Evolutionary conservation across 768 basidiomycete species (phyloP).

Genomic region (Myochromella boudieri): DNA sequence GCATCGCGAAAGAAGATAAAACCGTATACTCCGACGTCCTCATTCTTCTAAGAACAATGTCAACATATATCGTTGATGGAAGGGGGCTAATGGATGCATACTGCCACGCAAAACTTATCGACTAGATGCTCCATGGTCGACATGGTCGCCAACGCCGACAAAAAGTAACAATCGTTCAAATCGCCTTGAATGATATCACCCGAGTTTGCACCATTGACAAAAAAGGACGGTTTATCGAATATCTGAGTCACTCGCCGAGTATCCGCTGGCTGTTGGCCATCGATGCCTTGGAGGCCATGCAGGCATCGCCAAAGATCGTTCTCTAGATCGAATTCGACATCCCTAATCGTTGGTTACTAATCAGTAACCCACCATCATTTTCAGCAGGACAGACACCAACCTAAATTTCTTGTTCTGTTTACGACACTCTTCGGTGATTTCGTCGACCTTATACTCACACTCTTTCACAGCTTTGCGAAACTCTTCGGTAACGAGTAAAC

Average conservation of each 20-base stretch:
- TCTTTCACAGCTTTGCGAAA: slow-evolving; percentile 42
- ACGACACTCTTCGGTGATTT: slow-evolving; percentile 44
- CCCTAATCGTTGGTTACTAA: neutral
- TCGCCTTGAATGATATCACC: slow-evolving; percentile 49
- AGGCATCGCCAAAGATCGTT: slow-evolving; percentile 37
- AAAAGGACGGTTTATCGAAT: slow-evolving; percentile 52
- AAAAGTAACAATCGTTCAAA: slow-evolving; percentile 54
- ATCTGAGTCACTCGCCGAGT: slow-evolving; percentile 49
- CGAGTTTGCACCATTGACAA: slow-evolving; percentile 40
- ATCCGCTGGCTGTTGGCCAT: slow-evolving; percentile 26
- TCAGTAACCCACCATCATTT: neutral
- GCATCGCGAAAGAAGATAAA: slow-evolving; percentile 58
- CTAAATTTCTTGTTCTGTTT: slow-evolving; percentile 45
- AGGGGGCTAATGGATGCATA: too few relatives aligned
- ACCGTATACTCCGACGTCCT: slow-evolving; percentile 55
- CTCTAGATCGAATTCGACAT: slow-evolving; percentile 47
- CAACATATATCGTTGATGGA: neutral
- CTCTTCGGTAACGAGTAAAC: slow-evolving; percentile 47
- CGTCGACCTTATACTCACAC: slow-evolving; percentile 40
- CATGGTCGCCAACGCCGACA: slow-evolving; percentile 51
- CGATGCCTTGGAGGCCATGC: slow-evolving; percentile 27
- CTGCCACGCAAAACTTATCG: slow-evolving; percentile 53
- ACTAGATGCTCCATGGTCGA: slow-evolving; percentile 43
- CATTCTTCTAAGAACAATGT: slow-evolving; percentile 37
- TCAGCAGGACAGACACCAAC: slow-evolving; percentile 22